Evolutionary conservation across 768 basidiomycete genomes (phyloP).

Genomic region (Cystobasidium onofrii): DNA sequence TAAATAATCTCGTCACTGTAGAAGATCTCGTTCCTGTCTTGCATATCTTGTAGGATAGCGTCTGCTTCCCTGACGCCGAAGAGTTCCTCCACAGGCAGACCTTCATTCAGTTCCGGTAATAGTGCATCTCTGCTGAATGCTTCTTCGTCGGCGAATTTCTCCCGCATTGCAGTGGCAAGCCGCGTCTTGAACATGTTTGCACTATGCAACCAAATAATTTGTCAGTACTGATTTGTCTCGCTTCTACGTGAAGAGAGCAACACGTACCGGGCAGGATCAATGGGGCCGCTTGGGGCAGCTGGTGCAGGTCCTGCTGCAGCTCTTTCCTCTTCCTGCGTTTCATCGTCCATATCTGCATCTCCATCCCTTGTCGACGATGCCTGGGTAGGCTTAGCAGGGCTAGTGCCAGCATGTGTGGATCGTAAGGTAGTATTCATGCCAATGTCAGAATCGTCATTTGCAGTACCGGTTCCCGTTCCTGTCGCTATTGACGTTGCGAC

Average conservation of each 20-base stretch:
- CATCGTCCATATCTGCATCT: constrained; percentile 27
- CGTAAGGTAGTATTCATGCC: constrained; percentile 33
- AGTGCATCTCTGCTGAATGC: constrained; percentile 63
- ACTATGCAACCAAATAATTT: constrained; percentile 51
- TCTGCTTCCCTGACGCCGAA: constrained; percentile 78
- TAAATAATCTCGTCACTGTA: constrained; percentile 77
- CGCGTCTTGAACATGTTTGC: constrained; percentile 70
- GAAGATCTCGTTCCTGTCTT: constrained; percentile 71
- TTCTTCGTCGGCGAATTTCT: constrained; percentile 64
- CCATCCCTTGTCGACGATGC: constrained; percentile 4
- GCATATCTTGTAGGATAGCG: constrained; percentile 63
- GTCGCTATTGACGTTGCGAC: background rate
- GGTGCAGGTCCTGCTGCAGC: constrained; percentile 20
- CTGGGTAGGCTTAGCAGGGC: background rate
- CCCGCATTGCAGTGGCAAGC: constrained; percentile 63
- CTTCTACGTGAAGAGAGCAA: background rate
- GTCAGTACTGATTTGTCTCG: too few species aligned
- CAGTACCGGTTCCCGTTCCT: background rate
- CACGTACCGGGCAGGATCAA: constrained; percentile 6
- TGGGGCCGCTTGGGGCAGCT: background rate
- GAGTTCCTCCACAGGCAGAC: constrained; percentile 58
- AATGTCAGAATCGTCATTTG: constrained; percentile 19
- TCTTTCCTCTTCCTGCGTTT: constrained; percentile 29
- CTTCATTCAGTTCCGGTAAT: constrained; percentile 67
- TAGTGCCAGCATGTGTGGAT: background rate